phyloP scores from a whole-genome alignment of 352 stramenopile genomes.

The Phytophthora capsici region DNA sequence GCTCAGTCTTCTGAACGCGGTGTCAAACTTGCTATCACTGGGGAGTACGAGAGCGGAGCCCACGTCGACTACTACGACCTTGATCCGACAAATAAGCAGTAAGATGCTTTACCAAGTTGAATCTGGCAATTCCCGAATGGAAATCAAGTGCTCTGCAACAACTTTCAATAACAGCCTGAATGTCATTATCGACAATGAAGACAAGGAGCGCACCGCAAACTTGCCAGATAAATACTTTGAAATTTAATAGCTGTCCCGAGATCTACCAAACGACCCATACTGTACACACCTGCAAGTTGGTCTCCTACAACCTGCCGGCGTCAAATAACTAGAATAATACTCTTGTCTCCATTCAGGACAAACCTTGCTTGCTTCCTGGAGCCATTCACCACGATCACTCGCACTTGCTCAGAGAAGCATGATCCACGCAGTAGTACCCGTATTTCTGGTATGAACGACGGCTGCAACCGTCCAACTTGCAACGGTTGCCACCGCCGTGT shows the following conservation, averaged over 20 bases:
- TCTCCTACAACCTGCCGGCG: no score
- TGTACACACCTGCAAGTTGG: neutral
- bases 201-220: no score
- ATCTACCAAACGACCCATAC: neutral
- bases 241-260: no score
- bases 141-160: neutral
- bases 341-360: neutral
- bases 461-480: constrained; percentile 59
- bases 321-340: no score
- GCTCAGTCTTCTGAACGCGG: constrained; percentile 64
- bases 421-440: constrained; percentile 68
- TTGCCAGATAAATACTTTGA: neutral
- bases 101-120: neutral
- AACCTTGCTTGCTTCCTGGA: neutral
- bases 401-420: constrained; percentile 35
- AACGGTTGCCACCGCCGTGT: constrained; percentile 70
- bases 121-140: no score
- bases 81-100: constrained; percentile 15
- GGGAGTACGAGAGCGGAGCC: constrained; percentile 58
- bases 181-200: no score
- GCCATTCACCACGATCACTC: constrained; percentile 3
- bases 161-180: neutral
- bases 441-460: constrained; percentile 75
- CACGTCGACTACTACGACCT: constrained; percentile 88
- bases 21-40: constrained; percentile 58